Conservation (phyloP, 495 filamentous ascomycete genomes). For the Penicillium flavigenum region DNA sequence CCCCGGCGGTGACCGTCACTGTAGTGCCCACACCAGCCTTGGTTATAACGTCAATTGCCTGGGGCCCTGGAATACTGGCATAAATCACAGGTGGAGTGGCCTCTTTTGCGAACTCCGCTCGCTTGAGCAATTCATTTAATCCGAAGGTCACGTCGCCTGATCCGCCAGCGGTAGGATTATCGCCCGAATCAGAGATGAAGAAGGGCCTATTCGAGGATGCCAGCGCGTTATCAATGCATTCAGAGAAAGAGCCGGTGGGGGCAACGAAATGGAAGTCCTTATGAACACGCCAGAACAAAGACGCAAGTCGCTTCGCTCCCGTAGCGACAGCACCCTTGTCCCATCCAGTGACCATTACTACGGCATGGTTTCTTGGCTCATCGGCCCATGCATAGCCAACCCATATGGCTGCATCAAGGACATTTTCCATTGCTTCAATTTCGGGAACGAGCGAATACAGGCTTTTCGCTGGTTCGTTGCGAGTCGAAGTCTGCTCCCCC, state of each 20-base stretch:
- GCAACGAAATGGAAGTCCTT: conserved; percentile 54
- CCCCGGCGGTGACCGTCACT: conserved; percentile 55
- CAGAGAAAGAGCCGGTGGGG: conserved; percentile 49
- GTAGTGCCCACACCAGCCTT: conserved; percentile 50
- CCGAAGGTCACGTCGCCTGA: conserved; percentile 58
- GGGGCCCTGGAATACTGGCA: conserved; percentile 53
- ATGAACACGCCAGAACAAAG: conserved; percentile 49
- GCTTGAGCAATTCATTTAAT: conserved; percentile 44
- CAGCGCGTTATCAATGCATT: conserved; percentile 52
- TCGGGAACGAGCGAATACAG: conserved; percentile 51
- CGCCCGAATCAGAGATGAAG: conserved; percentile 60
- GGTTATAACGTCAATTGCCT: conserved; percentile 45
- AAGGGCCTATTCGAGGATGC: conserved; percentile 47
- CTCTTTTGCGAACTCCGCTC: conserved; percentile 45
- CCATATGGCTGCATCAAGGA: conserved; percentile 58
- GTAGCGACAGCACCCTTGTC: conserved; percentile 32
- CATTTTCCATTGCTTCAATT: conserved; percentile 40
- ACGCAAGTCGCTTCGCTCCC: conserved; percentile 49
- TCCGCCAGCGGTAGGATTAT: conserved; percentile 58
- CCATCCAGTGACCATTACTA: conserved; percentile 55
- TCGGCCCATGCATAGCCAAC: conserved; percentile 63
- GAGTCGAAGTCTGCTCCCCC: conserved; percentile 58
- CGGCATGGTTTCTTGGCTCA: conserved; percentile 55
- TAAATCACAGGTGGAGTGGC: conserved; percentile 52
- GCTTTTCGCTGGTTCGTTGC: conserved; percentile 53